Evolutionary conservation across 352 stramenopile genomes (phyloP).

Genomic region (Pythium phragmitis): DNA sequence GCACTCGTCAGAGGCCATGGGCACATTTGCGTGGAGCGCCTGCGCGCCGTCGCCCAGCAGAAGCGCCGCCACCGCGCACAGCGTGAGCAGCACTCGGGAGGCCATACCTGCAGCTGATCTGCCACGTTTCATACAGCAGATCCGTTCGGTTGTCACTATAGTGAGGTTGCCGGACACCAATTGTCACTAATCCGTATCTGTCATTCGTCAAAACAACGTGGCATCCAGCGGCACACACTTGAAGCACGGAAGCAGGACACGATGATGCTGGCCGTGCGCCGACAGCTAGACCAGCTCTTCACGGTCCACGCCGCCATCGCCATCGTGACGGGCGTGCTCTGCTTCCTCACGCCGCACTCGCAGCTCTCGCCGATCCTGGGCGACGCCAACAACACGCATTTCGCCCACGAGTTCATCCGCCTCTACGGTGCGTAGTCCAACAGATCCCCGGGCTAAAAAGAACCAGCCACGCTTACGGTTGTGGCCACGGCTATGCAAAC

Average conservation of each 20-base stretch:
- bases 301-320: conserved; percentile 69
- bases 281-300: conserved; percentile 83
- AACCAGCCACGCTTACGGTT: neutral
- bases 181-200: neutral
- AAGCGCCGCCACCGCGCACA: conserved; percentile 16
- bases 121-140: conserved; percentile 5
- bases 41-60: conserved; percentile 9
- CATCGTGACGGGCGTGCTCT: conserved; percentile 61
- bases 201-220: neutral
- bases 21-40: conserved; percentile 54
- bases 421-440: conserved; percentile 55
- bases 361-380: conserved; percentile 75
- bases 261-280: conserved; percentile 52
- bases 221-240: neutral
- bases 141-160: conserved; percentile 4
- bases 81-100: conserved; percentile 16
- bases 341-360: conserved; percentile 80
- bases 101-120: conserved; percentile 7
- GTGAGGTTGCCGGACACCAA: neutral
- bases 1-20: conserved; percentile 49
- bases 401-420: conserved; percentile 86
- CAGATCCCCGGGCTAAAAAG: neutral
- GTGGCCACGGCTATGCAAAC: neutral
- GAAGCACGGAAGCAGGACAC: neutral
- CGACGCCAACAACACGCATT: conserved; percentile 74